These are phyloP conservation scores for Apiospora aurea DNA, from an alignment of 2,329 filamentous ascomycete species.

Conservation along the genomic window DNA sequence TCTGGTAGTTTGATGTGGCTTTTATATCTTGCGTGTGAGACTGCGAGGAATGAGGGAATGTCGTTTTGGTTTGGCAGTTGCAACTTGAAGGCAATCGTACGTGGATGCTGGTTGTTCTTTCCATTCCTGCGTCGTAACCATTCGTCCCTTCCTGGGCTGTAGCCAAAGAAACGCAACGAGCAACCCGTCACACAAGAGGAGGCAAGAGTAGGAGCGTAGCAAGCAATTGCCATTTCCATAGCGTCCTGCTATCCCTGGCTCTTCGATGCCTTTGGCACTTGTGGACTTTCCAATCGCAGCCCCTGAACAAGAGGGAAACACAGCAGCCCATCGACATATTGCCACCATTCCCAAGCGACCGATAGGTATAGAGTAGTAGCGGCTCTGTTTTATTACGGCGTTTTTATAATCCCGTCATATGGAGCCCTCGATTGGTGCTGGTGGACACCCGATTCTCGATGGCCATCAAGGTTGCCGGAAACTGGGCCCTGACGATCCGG, in stretches of 20 bases:
- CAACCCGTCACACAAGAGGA: background rate
- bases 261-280: background rate
- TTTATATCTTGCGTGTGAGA: background rate
- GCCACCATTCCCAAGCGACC: background rate
- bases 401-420: background rate
- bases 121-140: background rate
- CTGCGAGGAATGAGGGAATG: background rate
- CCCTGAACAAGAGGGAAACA: background rate
- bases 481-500: background rate
- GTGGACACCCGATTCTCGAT: background rate
- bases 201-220: background rate
- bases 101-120: no score
- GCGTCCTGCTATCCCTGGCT: background rate
- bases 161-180: background rate
- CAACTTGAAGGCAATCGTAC: background rate
- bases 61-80: background rate
- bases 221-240: background rate
- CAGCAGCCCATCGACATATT: background rate
- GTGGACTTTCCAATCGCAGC: background rate
- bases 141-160: background rate
- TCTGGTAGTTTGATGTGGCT: background rate
- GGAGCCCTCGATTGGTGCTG: background rate
- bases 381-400: background rate
- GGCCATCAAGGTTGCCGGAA: conserved; percentile 14
- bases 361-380: background rate